A percentile compares a stretch with the other conserved stretches of the same genome.
phyloP scores from a whole-genome alignment of 495 filamentous ascomycete species.

The Lasiosphaeris hirsuta region DNA sequence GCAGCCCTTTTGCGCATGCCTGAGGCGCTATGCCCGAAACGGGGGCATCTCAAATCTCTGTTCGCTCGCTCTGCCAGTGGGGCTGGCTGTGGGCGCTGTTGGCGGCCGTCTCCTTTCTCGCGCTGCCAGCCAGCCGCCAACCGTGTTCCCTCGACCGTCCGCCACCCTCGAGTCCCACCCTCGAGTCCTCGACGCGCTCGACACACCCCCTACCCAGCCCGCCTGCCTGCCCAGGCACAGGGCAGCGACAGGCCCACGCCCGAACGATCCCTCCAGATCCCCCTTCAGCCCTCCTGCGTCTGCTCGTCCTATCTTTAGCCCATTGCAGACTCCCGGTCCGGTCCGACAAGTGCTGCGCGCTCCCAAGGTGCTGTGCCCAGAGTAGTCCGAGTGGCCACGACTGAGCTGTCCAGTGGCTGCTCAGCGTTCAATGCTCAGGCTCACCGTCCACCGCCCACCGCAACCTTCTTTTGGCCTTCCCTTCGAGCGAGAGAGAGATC shows the following conservation, averaged over 20 bases:
- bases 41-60: background rate
- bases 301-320: constrained; percentile 14
- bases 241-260: too few species aligned
- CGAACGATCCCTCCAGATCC: background rate
- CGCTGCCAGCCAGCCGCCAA: background rate
- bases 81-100: background rate
- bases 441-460: too few species aligned
- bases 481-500: too few species aligned
- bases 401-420: background rate
- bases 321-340: constrained; percentile 6
- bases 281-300: constrained; percentile 14
- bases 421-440: background rate
- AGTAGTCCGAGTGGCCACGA: background rate
- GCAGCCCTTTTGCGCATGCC: background rate
- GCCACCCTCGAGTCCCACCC: too few species aligned
- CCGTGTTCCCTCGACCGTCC: too few species aligned
- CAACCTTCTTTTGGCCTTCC: too few species aligned
- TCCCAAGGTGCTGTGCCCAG: too few species aligned
- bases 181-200: too few species aligned
- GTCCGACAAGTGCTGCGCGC: background rate
- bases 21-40: background rate
- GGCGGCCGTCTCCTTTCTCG: background rate
- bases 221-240: too few species aligned
- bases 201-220: too few species aligned
- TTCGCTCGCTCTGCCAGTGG: background rate